Evolutionary conservation across 306 rosid genomes (phyloP), one percentile per base, ranked within the genome.

Genomic region (Begonia masoniana): DNA sequence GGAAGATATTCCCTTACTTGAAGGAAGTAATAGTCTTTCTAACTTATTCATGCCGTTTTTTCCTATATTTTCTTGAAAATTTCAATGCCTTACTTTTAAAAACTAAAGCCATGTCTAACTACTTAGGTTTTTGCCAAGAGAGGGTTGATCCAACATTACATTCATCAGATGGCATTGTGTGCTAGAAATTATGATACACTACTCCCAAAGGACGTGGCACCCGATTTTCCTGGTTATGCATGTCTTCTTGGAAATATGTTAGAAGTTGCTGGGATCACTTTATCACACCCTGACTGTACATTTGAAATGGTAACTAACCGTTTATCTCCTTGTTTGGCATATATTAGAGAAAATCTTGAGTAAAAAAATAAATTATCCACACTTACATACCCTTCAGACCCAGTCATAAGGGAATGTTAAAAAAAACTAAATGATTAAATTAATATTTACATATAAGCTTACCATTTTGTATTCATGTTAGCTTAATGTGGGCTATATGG

Each of bases 171-270:
- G 86, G 79, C 92, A 60, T 57, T 67, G 7, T 86, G 60, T 66
- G 76, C 83, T 78, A 77, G 82, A 62, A 76, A 74, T 62, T 73
- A 76, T 62, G 80, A 71, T 67, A 66, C 61, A 65, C 63, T 70
- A 56, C 95, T 91, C 41, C 94, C 99, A 10, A 79, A 69, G 64
- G 78, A 83, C 74, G 68, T 82, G 60, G 75, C 96, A 15, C 65
- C 69, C 45, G 92, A 83, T 58, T 71, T 77, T 63, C 96, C 99
- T 65, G 76, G 88, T 64, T 79, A 83, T 75, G 99, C 92, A 56
- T 91, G 99, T 73, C 88, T 91, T 64, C 85, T 91, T 71, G 99
- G 96, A 62, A 91, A 91, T 76, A 71, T 86, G 58, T 64, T 91
- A 58, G 94, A 91, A 81, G 73, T 81, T 66, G 83, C 88, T 26